Base-by-base conservation (phyloP, 495 filamentous ascomycete species). In the Aspergillus hancockii region DNA sequence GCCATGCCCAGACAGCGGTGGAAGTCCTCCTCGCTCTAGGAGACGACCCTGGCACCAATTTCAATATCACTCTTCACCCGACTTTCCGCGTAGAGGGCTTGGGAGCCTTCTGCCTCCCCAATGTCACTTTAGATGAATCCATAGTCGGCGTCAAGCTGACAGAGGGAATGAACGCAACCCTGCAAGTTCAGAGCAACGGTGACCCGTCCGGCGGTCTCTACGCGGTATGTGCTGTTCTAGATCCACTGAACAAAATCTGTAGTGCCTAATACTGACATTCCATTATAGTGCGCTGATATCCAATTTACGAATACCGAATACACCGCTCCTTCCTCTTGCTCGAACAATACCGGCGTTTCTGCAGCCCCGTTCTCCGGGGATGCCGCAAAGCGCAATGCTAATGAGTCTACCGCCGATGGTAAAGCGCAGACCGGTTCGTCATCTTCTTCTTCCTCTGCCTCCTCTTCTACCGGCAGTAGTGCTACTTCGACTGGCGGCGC, bases 131-230 rank as follows among this genome's bases (percentile, higher is more conserved):
- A 4, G 61, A 65, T 18, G 34, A 78, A 38, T 74, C 75, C 9
- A 60, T 77, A 12, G 46, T 73, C 16, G 70, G 70, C 8, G 41
- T 59, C 13, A 65, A 69, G 21, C 50, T 74, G 30, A 74, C 69
- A n/a, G 71, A 79, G 28, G 84, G 84, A 0, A 75, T 77, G 63
- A 83, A 85, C 52, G 85, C 82, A n/a, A 88, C 86, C 0, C 79
- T 88, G 49, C 85, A 87, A 72, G 85, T 88, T 53, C 74, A 85
- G 21, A 82, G 76, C 10, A 82, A 74, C 49, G 77, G 78, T 18
- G 79, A 83, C 62, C 73, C 73, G n/a, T 63, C 65, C 19, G 81
- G 80, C 30, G 83, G 84, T 41, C 65, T 85, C 1, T 85, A 85
- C 65, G 79, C 82, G 59, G 81, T 84, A 71, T 62, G 78, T 54